Evolutionary conservation across 345 rosid genomes (phyloP).

Genomic region (Ceriops decandra): DNA sequence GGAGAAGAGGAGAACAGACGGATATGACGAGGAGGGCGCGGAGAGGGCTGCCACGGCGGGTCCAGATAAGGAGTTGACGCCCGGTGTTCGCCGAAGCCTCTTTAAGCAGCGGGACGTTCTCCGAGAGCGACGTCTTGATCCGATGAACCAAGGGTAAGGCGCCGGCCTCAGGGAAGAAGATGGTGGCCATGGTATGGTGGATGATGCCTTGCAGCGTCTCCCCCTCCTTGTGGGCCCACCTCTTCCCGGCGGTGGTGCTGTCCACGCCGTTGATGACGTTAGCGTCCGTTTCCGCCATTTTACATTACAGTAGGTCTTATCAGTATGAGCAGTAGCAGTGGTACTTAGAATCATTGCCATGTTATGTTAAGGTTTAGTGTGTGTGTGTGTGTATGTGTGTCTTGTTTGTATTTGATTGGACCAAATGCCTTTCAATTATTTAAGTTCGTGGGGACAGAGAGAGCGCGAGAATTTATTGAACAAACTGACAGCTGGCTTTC

Average conservation of each 20-base stretch:
- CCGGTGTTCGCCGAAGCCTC: conserved; percentile 55
- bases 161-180: conserved; percentile 45
- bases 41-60: conserved; percentile 67
- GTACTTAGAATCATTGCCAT: conserved; percentile 24
- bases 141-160: conserved; percentile 45
- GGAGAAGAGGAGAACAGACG: conserved; percentile 37
- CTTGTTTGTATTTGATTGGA: too few relatives aligned
- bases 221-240: conserved; percentile 1
- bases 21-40: conserved; percentile 76
- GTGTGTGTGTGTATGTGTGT: too few relatives aligned
- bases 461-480: too few relatives aligned
- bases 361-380: too few relatives aligned
- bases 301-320: background rate
- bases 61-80: conserved; percentile 54
- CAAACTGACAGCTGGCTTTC: too few relatives aligned
- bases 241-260: background rate
- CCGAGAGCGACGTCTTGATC: conserved; percentile 40
- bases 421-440: too few relatives aligned
- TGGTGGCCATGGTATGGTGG: conserved; percentile 37
- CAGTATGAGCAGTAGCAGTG: too few relatives aligned
- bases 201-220: conserved; percentile 48
- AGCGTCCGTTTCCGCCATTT: too few relatives aligned
- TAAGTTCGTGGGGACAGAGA: too few relatives aligned
- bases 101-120: conserved; percentile 48
- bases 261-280: too few relatives aligned